Evolutionary conservation across 352 stramenopile genomes (phyloP), one percentile per base, ranked within the genome.

Genomic region (Blastocystis sp.): DNA sequence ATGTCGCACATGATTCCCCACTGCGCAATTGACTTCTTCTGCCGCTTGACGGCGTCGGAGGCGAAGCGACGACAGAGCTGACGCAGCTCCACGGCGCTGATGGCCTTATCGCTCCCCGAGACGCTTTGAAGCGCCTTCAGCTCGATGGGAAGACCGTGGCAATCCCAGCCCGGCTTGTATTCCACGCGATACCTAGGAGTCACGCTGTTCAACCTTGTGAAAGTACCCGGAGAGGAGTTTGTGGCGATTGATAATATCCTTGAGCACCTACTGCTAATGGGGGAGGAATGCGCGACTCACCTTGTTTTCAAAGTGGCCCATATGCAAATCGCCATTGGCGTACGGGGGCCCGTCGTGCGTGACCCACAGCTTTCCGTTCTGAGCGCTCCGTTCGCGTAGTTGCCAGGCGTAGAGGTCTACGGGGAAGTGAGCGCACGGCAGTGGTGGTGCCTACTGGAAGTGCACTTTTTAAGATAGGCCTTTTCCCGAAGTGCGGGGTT

Each of bases 321-420:
- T 98, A 91, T 99, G 97, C 60, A 99, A 91, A 88, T 96, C 94
- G 24, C 97, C 97, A 92, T 99, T 99, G 11, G 97, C 97, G 91
- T 99, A 99, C 11, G 97, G 97, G 48, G 97, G 97, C 0, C 97
- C 97, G 91, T 99, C 96, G 91, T 99, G 97, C 45, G 99, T 92
- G 43, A 97, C 92, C 90, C 98, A 99, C 14, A 87, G 17, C 14
- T 24, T 19, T 14, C 19, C 28, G 19, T 80, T 21, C 21, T 11
- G 11, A 48, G 19, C 7, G 10, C 3, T n/a, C 6, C 57, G 21
- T 21, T 10, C 28, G 21, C 40, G 11, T 89, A 59, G 71, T 89
- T 87, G 57, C 57, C 57, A 87, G 4, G 9, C 28, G 82, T 87
- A 78, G 19, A 87, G 21, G 19, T 87, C 77, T 78, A 87, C 10